These are phyloP conservation scores for Amaranthus palmeri DNA, from an alignment of 148 eudicot species.

Conservation along the genomic window DNA sequence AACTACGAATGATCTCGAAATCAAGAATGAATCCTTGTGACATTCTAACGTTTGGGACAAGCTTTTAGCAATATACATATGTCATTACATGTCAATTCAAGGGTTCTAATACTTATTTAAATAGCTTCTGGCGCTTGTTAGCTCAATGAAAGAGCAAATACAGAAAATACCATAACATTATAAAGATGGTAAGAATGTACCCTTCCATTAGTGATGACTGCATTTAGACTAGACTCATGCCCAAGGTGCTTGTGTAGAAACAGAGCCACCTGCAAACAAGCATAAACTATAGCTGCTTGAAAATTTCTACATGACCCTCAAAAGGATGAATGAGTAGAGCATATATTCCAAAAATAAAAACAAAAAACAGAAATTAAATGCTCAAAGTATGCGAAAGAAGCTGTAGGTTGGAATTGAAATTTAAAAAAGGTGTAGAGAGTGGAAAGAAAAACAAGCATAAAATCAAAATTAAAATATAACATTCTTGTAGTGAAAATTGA, in stretches of 20 bases:
- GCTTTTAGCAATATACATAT: background rate
- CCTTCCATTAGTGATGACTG: constrained; percentile 97
- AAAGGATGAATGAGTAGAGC: background rate
- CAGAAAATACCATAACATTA: background rate
- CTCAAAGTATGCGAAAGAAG: background rate
- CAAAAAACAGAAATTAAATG: background rate
- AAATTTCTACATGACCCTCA: background rate
- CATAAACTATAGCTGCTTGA: background rate
- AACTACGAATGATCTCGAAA: too few species aligned
- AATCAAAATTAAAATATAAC: background rate
- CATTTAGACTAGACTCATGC: constrained; percentile 51
- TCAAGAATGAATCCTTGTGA: background rate
- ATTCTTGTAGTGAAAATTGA: background rate
- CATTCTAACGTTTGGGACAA: background rate
- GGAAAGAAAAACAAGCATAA: background rate
- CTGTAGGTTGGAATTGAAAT: background rate
- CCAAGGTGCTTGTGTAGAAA: constrained; percentile 64
- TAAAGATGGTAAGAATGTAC: constrained; percentile 38
- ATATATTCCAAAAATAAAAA: background rate
- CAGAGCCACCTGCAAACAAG: constrained; percentile 56
- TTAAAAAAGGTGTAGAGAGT: background rate
- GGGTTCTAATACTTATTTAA: background rate
- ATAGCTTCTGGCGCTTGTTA: background rate
- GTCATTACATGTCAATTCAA: background rate
- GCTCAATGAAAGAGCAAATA: background rate